These are phyloP conservation scores for Podaxis carcinomalis DNA, from an alignment of 768 basidiomycete genomes.

Conservation along the genomic window DNA sequence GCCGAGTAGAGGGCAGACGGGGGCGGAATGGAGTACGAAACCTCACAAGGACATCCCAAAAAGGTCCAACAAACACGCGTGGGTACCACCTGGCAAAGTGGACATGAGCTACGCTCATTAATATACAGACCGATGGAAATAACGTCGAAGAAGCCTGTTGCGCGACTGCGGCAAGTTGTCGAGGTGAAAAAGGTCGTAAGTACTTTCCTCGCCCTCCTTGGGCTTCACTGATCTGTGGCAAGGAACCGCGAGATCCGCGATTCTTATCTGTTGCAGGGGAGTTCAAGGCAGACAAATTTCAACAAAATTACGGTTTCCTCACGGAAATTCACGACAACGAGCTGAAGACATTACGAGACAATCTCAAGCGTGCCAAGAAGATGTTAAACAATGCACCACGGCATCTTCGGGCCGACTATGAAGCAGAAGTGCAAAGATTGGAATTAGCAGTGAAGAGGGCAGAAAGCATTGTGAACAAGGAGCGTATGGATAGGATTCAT, in stretches of 20 bases:
- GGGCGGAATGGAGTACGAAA: conserved; percentile 38
- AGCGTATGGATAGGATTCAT: conserved; percentile 67
- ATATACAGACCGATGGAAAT: conserved; percentile 67
- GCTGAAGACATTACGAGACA: conserved; percentile 57
- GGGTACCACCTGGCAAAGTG: conserved; percentile 26
- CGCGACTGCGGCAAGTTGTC: conserved; percentile 64
- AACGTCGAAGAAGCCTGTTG: conserved; percentile 82
- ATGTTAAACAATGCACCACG: conserved; percentile 55
- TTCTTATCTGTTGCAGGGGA: conserved; percentile 73
- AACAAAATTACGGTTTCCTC: conserved; percentile 71
- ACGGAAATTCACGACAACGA: conserved; percentile 61
- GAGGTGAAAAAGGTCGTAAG: conserved; percentile 64
- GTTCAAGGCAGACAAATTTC: conserved; percentile 62
- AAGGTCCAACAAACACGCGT: conserved; percentile 85
- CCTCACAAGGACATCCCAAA: conserved; percentile 47
- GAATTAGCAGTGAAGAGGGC: conserved; percentile 72
- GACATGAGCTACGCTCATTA: conserved; percentile 2
- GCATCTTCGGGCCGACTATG: conserved; percentile 54
- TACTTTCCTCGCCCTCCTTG: conserved; percentile 5
- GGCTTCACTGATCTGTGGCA: conserved; percentile 4
- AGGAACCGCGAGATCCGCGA: conserved; percentile 85
- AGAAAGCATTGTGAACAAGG: conserved; percentile 74
- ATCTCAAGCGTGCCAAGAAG: conserved; percentile 67
- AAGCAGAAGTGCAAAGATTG: conserved; percentile 63
- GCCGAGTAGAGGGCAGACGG: conserved; percentile 31